Percentiles rank a stretch among this genome's conserved stretches.
phyloP scores from a whole-genome alignment of 805 yeast species.

The Wickerhamiella shivajii region DNA sequence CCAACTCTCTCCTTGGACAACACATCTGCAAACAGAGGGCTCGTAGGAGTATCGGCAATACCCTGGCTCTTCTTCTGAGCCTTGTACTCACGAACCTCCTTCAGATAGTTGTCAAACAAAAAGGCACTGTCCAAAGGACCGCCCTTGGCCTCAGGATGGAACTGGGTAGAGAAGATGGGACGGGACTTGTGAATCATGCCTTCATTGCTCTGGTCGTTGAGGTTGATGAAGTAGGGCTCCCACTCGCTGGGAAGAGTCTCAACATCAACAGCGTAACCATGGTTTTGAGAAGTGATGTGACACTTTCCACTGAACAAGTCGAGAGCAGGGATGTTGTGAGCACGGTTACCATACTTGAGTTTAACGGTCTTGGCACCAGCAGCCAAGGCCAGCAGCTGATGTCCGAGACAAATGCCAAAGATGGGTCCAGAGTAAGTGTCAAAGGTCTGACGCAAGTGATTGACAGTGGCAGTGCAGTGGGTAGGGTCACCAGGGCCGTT shows the following conservation, averaged over 20 bases:
- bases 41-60: conserved; percentile 26
- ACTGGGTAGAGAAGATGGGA: conserved; percentile 93
- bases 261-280: conserved; percentile 93
- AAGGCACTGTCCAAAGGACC: conserved; percentile 92
- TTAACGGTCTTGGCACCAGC: conserved; percentile 86
- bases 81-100: conserved; percentile 46
- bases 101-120: conserved; percentile 81
- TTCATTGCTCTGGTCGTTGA: conserved; percentile 92
- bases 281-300: conserved; percentile 97
- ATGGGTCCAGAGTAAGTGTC: conserved; percentile 61
- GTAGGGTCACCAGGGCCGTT: conserved; percentile 99
- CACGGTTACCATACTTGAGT: conserved; percentile 96
- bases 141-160: conserved; percentile 99
- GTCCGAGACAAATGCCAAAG: conserved; percentile 96
- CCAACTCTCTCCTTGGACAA: conserved; percentile 31
- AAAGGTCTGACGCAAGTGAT: conserved; percentile 59
- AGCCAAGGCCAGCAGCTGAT: conserved; percentile 89
- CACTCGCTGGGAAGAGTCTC: conserved; percentile 58
- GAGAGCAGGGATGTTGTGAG: conserved; percentile 94
- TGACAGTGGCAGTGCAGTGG: conserved; percentile 67
- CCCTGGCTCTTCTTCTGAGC: conserved; percentile 30
- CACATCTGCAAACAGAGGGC: conserved; percentile 29
- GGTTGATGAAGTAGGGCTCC: conserved; percentile 79
- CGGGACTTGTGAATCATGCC: conserved; percentile 82
- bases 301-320: conserved; percentile 84